Percentiles rank a stretch among this genome's conserved stretches.
phyloP scores from a whole-genome alignment of 2,329 filamentous ascomycete genomes.

The Fusarium sp. region DNA sequence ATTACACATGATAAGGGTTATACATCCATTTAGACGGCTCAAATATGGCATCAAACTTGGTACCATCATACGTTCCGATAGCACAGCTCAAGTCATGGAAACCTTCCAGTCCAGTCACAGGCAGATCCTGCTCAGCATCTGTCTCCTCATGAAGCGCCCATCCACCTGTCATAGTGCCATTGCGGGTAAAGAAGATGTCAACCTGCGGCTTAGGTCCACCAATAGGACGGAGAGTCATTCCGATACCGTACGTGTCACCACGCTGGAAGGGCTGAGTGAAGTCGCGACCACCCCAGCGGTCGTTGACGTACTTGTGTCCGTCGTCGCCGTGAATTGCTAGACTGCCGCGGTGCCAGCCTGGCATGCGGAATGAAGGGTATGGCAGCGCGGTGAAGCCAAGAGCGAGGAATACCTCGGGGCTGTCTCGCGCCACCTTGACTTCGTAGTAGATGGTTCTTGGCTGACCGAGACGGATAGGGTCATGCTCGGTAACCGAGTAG shows the following conservation, averaged over 20 bases:
- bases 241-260: conserved; percentile 77
- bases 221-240: conserved; percentile 69
- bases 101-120: conserved; percentile 76
- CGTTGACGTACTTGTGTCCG: conserved; percentile 80
- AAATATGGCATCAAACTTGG: conserved; percentile 76
- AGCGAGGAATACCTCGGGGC: conserved; percentile 65
- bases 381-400: conserved; percentile 79
- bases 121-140: conserved; percentile 71
- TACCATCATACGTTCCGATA: conserved; percentile 76
- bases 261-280: conserved; percentile 73
- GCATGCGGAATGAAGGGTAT: conserved; percentile 81
- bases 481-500: conserved; percentile 71
- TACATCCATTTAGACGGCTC: conserved; percentile 70
- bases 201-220: conserved; percentile 48
- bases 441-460: conserved; percentile 77
- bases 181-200: conserved; percentile 73
- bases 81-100: conserved; percentile 77
- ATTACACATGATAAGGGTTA: conserved; percentile 42
- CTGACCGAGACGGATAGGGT: conserved; percentile 60
- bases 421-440: conserved; percentile 65
- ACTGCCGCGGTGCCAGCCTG: conserved; percentile 83
- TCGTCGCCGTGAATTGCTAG: conserved; percentile 85
- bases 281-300: conserved; percentile 76
- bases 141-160: conserved; percentile 84
- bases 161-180: conserved; percentile 68